Evolutionary conservation across 129 eudicot species (phyloP), one percentile per base, ranked within the genome.

Genomic region (Arctium lappa): DNA sequence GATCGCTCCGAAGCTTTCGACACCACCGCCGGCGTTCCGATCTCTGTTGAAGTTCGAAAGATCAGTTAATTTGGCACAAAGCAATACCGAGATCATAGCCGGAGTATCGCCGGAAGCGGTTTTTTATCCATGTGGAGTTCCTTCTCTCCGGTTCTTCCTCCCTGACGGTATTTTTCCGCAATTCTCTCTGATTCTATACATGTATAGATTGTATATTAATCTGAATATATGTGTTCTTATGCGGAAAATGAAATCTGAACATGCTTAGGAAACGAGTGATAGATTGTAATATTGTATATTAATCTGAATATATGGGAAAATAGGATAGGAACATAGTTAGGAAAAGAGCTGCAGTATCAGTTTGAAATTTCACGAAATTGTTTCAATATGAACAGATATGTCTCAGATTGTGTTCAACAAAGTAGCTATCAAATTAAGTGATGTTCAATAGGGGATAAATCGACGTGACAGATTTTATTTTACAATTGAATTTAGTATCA

Each of bases 81-180:
- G 77, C 70, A 90, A 83, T 50, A 66, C 69, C 48, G 83, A 75
- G 40, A 38, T 65, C 60, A 36, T 81, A n/a, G 69, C 68, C 10
- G 74, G 84, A 48, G 69, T 86, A 11, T 77, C 81, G 38, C 16
- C 80, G 36, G 77, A 86, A 27, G 86, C 82, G 7, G 73, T 87
- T 79, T 66, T 90, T 8, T 83, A 86, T 80, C 94, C 92, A 5
- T 83, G 84, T 69, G 94, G 94, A 37, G 88, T 90, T 33, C 92
- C 97, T 87, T 90, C 77, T 71, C 89, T 86, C 37, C 81, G 79
- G 0, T 87, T 90, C 76, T 88, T 90, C 83, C 86, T 92, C 48
- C 94, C 94, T 50, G 90, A 88, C 5, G 97, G 97, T 90, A 82
- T 6, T 40, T 29, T 29, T 48, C 18, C 69, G 18, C 29, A 13